Conservation (phyloP, 352 stramenopile species). For the Pythium plurisporium region DNA sequence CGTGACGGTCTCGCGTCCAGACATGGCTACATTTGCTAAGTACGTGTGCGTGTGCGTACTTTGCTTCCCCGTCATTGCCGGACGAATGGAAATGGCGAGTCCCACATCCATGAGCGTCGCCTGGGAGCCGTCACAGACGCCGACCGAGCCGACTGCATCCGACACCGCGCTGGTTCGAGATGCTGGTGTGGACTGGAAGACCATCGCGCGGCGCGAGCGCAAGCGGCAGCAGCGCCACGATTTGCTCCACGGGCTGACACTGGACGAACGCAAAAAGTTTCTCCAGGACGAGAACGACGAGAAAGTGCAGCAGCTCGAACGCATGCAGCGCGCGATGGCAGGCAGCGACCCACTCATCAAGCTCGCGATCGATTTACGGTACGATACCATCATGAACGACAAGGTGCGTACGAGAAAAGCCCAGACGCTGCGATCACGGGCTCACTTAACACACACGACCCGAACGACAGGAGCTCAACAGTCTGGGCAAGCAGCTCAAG, state of each 20-base stretch:
- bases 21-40: conserved; percentile 16
- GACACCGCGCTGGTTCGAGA: not conserved
- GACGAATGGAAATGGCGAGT: conserved; percentile 5
- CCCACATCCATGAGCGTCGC: too few relatives aligned
- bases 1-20: not conserved
- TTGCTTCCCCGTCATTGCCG: not conserved
- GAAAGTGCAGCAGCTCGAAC: conserved; percentile 28
- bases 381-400: conserved; percentile 81
- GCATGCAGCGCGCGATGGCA: conserved; percentile 27
- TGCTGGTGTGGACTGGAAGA: conserved; percentile 15
- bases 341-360: conserved; percentile 28
- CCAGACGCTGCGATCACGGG: not conserved
- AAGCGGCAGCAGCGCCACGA: conserved; percentile 50
- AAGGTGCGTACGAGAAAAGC: too few relatives aligned
- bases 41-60: conserved; percentile 7
- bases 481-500: conserved; percentile 73
- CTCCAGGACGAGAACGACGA: conserved; percentile 35
- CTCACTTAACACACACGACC: not conserved
- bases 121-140: not conserved
- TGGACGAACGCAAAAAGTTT: conserved; percentile 51
- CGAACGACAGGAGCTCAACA: conserved; percentile 44
- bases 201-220: conserved; percentile 22
- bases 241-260: conserved; percentile 55
- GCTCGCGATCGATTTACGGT: conserved; percentile 64
- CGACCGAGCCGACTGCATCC: not conserved